Conservation (phyloP, 441 rosid species). For the Erysimum cheiri region DNA sequence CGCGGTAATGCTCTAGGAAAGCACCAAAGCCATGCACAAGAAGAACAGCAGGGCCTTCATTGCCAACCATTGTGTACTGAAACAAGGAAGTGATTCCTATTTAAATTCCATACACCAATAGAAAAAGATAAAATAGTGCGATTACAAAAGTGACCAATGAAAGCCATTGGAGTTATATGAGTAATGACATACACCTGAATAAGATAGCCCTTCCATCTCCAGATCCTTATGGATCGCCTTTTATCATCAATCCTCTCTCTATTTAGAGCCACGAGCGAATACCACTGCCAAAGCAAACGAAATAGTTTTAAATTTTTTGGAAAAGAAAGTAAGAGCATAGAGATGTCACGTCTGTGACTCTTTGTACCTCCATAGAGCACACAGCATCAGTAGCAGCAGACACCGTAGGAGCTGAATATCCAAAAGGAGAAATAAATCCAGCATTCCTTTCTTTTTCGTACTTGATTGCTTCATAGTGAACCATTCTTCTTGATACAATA, state of each 20-base stretch:
- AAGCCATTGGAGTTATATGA: conserved; percentile 13
- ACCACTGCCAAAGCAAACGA: conserved; percentile 69
- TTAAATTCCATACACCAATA: conserved; percentile 8
- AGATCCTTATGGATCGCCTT: conserved; percentile 52
- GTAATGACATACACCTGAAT: conserved; percentile 64
- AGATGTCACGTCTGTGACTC: background rate
- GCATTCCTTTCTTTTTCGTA: conserved; percentile 88
- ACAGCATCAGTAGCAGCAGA: conserved; percentile 74
- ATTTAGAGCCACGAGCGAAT: conserved; percentile 71
- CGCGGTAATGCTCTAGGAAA: conserved; percentile 86
- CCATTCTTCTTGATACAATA: conserved; percentile 84
- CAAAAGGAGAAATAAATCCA: conserved; percentile 86
- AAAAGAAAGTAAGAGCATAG: conserved; percentile 7
- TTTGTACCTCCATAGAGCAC: conserved; percentile 84
- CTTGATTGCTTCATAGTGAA: conserved; percentile 69
- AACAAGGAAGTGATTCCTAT: conserved; percentile 38
- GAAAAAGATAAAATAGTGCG: background rate
- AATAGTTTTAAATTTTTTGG: conserved; percentile 35
- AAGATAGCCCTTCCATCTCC: conserved; percentile 91
- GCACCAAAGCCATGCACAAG: conserved; percentile 99
- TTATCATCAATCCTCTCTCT: conserved; percentile 49
- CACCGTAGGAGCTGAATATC: conserved; percentile 76
- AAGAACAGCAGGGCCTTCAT: conserved; percentile 73
- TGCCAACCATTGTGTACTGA: conserved; percentile 76
- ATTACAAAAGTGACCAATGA: conserved; percentile 11